These are phyloP conservation scores for Fraxinus anomala DNA, from an alignment of 257 asterid species.

Conservation along the genomic window DNA sequence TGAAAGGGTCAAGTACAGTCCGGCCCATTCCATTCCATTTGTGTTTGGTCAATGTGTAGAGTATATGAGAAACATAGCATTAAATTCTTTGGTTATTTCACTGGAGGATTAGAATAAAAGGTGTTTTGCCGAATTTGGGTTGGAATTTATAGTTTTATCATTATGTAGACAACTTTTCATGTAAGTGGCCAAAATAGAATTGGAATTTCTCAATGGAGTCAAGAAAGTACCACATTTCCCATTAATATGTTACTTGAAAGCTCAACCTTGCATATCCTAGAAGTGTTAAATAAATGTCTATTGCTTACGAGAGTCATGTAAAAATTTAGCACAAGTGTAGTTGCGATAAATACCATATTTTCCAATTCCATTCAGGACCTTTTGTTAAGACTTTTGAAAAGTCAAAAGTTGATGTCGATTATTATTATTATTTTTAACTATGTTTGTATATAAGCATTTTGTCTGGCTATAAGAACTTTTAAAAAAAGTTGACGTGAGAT, in stretches of 20 bases:
- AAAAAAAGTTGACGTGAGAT: no score
- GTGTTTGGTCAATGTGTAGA: constrained; percentile 13
- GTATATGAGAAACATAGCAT: constrained; percentile 25
- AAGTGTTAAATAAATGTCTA: background rate
- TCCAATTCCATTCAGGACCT: no score
- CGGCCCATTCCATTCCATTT: constrained; percentile 23
- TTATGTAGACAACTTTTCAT: constrained; percentile 20
- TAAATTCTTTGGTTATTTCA: constrained; percentile 36
- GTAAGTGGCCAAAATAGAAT: constrained; percentile 14
- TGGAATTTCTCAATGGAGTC: constrained; percentile 11
- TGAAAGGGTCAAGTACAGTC: constrained; percentile 15
- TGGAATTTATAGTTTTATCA: constrained; percentile 26
- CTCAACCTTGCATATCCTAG: background rate
- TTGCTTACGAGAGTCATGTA: no score
- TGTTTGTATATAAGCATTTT: no score
- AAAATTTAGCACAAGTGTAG: background rate
- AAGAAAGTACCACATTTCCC: constrained; percentile 19
- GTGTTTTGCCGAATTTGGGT: constrained; percentile 36
- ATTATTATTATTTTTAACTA: no score
- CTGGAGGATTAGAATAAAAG: constrained; percentile 30
- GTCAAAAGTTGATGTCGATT: no score
- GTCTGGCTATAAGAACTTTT: no score
- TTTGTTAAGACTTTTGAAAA: no score
- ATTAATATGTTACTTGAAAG: constrained; percentile 8
- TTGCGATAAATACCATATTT: background rate